Conservation (phyloP, 768 basidiomycete genomes). For the Calocera cornea region DNA sequence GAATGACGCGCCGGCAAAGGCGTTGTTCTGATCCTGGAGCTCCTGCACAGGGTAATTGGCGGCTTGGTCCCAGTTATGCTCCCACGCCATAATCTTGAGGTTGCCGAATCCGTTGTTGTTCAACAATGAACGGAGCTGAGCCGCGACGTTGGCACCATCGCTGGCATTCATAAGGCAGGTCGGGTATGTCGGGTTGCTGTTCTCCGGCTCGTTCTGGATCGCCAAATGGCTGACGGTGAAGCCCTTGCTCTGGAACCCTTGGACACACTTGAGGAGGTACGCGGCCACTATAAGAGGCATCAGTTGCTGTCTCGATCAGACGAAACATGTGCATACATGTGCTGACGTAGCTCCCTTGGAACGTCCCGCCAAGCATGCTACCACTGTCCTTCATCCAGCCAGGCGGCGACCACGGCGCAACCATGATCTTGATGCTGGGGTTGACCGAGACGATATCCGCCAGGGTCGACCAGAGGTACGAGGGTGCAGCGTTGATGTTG, state of each 20-base stretch:
- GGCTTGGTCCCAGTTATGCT: slow-evolving; percentile 65
- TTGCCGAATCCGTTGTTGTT: slow-evolving; percentile 45
- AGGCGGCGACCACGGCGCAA: slow-evolving; percentile 71
- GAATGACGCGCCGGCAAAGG: slow-evolving; percentile 44
- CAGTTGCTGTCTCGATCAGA: neutral
- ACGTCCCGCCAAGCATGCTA: slow-evolving; percentile 53
- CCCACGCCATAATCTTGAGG: slow-evolving; percentile 54
- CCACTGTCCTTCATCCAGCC: slow-evolving; percentile 64
- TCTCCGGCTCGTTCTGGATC: slow-evolving; percentile 10
- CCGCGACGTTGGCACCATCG: slow-evolving; percentile 46
- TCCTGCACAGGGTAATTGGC: slow-evolving; percentile 46
- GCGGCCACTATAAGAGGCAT: slow-evolving; percentile 39
- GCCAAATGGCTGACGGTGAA: slow-evolving; percentile 22
- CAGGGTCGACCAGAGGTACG: slow-evolving; percentile 50
- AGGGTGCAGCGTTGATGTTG: slow-evolving; percentile 43
- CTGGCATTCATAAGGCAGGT: slow-evolving; percentile 42
- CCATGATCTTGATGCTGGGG: slow-evolving; percentile 37
- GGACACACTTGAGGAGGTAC: slow-evolving; percentile 58
- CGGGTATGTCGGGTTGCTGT: slow-evolving; percentile 55
- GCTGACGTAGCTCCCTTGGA: slow-evolving; percentile 36
- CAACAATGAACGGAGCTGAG: slow-evolving; percentile 41
- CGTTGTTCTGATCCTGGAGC: slow-evolving; percentile 18
- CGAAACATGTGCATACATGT: slow-evolving; percentile 30
- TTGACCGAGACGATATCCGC: slow-evolving; percentile 52
- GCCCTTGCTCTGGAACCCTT: slow-evolving; percentile 51